These are phyloP conservation scores for Byssoonygena ceratinophila DNA, from an alignment of 2,329 filamentous ascomycete species.

Conservation along the genomic window DNA sequence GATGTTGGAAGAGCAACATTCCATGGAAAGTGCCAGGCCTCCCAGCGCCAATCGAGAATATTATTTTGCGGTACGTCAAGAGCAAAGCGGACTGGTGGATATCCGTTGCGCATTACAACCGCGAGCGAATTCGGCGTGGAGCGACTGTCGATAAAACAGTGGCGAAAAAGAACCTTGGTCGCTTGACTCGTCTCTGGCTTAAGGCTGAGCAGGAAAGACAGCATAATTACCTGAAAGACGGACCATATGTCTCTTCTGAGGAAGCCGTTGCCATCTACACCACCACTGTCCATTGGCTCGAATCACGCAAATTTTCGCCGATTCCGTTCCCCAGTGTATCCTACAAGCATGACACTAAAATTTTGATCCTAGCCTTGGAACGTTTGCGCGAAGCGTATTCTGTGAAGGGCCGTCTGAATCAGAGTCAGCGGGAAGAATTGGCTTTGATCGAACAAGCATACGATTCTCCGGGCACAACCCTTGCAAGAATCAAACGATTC, in stretches of 20 bases:
- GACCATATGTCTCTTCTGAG: slow-evolving; percentile 94
- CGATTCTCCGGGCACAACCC: slow-evolving; percentile 88
- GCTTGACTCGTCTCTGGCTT: slow-evolving; percentile 87
- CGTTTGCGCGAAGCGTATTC: slow-evolving; percentile 91
- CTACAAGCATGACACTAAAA: slow-evolving; percentile 99
- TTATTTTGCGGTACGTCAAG: slow-evolving; percentile 96
- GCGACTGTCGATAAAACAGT: slow-evolving; percentile 98
- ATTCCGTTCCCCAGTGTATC: slow-evolving; percentile 98
- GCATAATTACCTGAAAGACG: slow-evolving; percentile 99
- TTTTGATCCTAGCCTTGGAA: slow-evolving; percentile 88
- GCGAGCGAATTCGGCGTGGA: slow-evolving; percentile 88
- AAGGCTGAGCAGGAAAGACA: slow-evolving; percentile 97
- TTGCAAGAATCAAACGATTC: slow-evolving; percentile 96
- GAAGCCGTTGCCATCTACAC: slow-evolving; percentile 98
- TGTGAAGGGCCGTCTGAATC: slow-evolving; percentile 90
- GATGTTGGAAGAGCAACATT: slow-evolving; percentile 99
- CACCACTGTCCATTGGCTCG: slow-evolving; percentile 96
- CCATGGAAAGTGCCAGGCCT: slow-evolving; percentile 98
- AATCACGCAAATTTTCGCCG: slow-evolving; percentile 94
- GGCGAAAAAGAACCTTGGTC: slow-evolving; percentile 96
- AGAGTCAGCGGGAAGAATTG: slow-evolving; percentile 93
- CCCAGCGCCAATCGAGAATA: slow-evolving; percentile 95
- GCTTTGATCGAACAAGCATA: slow-evolving; percentile 97
- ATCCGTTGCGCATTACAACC: slow-evolving; percentile 96
- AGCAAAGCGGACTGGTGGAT: slow-evolving; percentile 99